These are phyloP conservation scores for Podaxis sp. DNA, from an alignment of 768 basidiomycete genomes.

Conservation along the genomic window DNA sequence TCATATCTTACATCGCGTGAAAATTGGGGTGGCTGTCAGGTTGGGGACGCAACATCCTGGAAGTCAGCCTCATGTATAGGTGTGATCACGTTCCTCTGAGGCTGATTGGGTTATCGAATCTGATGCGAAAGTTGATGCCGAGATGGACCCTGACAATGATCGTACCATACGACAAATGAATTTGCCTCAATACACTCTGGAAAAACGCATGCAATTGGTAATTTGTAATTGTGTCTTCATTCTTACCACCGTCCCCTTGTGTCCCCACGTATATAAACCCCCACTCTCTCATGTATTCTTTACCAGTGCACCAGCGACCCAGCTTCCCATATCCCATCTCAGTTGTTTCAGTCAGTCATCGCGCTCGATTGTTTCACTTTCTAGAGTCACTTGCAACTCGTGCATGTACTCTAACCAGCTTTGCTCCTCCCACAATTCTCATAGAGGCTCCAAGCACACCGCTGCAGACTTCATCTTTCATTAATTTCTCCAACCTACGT, in stretches of 20 bases:
- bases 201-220: background rate
- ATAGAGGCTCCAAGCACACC: conserved; percentile 86
- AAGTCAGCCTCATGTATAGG: background rate
- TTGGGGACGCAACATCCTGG: background rate
- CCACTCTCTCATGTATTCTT: background rate
- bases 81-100: background rate
- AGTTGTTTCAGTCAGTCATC: conserved; percentile 13
- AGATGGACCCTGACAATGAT: conserved; percentile 10
- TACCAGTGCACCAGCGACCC: background rate
- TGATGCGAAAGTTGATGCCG: conserved; percentile 7
- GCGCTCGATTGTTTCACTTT: conserved; percentile 16
- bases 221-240: conserved; percentile 13
- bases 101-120: background rate
- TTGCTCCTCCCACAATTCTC: conserved; percentile 82
- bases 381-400: conserved; percentile 39
- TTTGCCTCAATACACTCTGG: background rate
- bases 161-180: background rate
- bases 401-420: conserved; percentile 98
- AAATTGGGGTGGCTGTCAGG: background rate
- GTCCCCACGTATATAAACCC: conserved; percentile 18
- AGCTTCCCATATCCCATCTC: conserved; percentile 1
- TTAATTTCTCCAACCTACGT: conserved; percentile 25
- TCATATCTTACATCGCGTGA: background rate
- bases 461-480: conserved; percentile 61
- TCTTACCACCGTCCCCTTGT: background rate